Conservation (phyloP, 106 monocot species). For the Ottelia alismoides region DNA sequence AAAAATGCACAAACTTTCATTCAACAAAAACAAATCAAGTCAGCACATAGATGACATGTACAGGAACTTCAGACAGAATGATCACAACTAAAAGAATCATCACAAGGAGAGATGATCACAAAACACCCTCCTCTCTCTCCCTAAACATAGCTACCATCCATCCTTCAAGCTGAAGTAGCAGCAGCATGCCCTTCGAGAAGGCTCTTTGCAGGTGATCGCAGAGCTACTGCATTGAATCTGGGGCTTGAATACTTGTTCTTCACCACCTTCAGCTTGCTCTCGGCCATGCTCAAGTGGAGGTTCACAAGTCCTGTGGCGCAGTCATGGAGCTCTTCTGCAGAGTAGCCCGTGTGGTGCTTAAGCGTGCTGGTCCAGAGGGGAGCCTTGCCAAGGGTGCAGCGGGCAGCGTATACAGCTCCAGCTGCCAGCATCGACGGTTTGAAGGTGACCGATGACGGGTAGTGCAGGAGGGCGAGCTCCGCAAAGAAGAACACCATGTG, state of each 20-base stretch:
- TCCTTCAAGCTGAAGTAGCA: too few relatives aligned
- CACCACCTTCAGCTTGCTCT: conserved; percentile 15
- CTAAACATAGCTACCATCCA: too few relatives aligned
- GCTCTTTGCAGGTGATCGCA: conserved; percentile 12
- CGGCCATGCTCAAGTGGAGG: conserved; percentile 3
- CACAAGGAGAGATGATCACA: too few relatives aligned
- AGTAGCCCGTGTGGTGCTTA: conserved; percentile 19
- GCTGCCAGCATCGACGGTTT: conserved; percentile 30
- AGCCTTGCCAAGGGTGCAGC: conserved; percentile 12
- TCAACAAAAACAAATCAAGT: too few relatives aligned
- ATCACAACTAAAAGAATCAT: too few relatives aligned
- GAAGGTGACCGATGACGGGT: conserved; percentile 1
- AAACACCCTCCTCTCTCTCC: too few relatives aligned
- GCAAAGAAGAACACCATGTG: conserved; percentile 32
- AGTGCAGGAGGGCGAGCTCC: conserved; percentile 27
- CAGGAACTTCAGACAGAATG: too few relatives aligned
- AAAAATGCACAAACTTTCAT: too few relatives aligned
- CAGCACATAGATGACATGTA: too few relatives aligned
- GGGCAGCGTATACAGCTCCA: conserved; percentile 27
- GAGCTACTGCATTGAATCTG: conserved; percentile 6
- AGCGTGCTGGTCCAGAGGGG: conserved; percentile 24
- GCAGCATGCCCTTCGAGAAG: too few relatives aligned
- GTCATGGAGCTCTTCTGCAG: conserved; percentile 7
- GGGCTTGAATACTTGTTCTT: conserved; percentile 16
- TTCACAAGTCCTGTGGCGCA: conserved; percentile 12